Percentiles rank a stretch among this genome's conserved stretches.
phyloP scores from a whole-genome alignment of 2,329 filamentous ascomycete genomes.

The Aspergillus cejpii region DNA sequence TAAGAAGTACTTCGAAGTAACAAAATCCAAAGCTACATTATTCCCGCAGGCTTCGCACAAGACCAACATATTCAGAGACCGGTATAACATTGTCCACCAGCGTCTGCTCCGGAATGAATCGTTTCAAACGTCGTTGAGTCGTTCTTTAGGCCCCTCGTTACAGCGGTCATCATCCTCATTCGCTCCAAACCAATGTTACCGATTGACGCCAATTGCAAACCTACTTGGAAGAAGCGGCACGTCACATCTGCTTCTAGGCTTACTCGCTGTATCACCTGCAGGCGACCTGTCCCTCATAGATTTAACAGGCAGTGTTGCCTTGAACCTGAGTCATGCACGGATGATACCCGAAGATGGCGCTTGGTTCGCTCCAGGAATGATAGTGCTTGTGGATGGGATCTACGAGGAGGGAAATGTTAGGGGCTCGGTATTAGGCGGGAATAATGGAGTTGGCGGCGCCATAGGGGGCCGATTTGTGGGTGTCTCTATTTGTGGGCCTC shows the following conservation, averaged over 20 bases:
- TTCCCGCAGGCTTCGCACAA: constrained; percentile 75
- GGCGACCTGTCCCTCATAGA: constrained; percentile 79
- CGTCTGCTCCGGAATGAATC: constrained; percentile 85
- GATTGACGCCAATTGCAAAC: constrained; percentile 77
- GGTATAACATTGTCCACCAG: constrained; percentile 88
- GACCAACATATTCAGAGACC: constrained; percentile 76
- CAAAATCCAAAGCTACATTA: constrained; percentile 59
- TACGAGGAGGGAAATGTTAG: constrained; percentile 75
- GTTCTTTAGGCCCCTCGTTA: constrained; percentile 49
- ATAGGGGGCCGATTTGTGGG: constrained; percentile 89
- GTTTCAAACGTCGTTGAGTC: constrained; percentile 76
- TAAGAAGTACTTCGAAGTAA: constrained; percentile 86
- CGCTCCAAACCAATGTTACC: constrained; percentile 62
- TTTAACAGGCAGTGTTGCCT: constrained; percentile 74
- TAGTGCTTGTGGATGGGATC: constrained; percentile 88
- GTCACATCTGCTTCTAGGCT: constrained; percentile 77
- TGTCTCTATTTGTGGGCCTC: constrained; percentile 85
- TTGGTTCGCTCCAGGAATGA: constrained; percentile 94
- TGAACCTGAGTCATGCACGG: constrained; percentile 74
- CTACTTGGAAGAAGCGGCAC: constrained; percentile 71
- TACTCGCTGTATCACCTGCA: constrained; percentile 72
- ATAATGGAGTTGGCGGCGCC: constrained; percentile 76
- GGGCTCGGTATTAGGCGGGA: constrained; percentile 65
- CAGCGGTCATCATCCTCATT: constrained; percentile 54
- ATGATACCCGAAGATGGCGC: constrained; percentile 77